These are phyloP conservation scores for Senna siamea DNA, from an alignment of 306 rosid genomes.

Conservation along the genomic window DNA sequence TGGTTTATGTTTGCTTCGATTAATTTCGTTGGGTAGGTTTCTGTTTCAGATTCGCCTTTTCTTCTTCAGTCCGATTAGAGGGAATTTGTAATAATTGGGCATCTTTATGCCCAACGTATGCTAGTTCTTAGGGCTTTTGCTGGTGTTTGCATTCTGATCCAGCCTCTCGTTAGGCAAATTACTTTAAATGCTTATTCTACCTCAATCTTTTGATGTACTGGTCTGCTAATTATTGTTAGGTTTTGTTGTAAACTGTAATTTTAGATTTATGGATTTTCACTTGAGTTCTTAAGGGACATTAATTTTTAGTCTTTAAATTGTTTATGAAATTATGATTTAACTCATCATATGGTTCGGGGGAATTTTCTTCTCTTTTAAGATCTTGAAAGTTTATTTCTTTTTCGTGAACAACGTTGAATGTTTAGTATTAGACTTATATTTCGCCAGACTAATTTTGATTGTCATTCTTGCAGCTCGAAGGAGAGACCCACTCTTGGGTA, in stretches of 20 bases:
- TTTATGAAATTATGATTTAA: not conserved
- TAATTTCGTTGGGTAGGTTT: not conserved
- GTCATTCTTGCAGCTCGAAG: slow-evolving; percentile 71
- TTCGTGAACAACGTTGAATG: not conserved
- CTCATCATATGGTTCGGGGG: not conserved
- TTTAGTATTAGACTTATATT: not conserved
- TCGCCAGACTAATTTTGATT: slow-evolving; percentile 11
- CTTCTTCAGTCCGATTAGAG: not conserved
- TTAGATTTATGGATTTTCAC: not conserved
- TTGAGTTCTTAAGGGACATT: not conserved
- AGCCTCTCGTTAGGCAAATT: not conserved
- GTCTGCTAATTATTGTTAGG: no score
- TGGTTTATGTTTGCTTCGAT: not conserved
- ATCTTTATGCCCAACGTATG: not conserved
- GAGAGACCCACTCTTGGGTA: slow-evolving; percentile 96
- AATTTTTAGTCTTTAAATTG: not conserved
- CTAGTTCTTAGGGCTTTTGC: slow-evolving; percentile 9
- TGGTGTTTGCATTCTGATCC: slow-evolving; percentile 15
- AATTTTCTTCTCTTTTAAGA: not conserved
- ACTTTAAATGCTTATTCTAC: not conserved
- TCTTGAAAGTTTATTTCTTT: not conserved
- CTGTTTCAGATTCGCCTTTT: not conserved
- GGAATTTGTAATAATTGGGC: not conserved
- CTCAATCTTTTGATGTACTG: no score
- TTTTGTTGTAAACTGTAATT: not conserved